A percentile compares a stretch with the other conserved stretches of the same genome.
These are phyloP conservation scores for Chenopodium quinoa DNA, from an alignment of 148 eudicot species.

Conservation along the genomic window DNA sequence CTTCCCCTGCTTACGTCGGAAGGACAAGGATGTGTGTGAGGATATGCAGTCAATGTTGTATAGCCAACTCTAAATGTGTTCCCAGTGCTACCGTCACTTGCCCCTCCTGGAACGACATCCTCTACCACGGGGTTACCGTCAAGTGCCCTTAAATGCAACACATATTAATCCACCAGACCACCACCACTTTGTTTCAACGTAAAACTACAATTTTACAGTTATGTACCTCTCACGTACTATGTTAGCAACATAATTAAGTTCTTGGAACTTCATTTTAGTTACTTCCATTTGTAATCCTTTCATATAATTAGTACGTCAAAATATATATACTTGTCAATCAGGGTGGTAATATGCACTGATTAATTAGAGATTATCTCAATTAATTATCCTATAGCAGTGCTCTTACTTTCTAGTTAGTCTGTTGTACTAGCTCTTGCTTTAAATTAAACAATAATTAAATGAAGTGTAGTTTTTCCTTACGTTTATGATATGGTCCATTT, in stretches of 20 bases:
- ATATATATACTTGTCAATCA: not conserved
- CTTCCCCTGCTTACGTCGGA: not conserved
- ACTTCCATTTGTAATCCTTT: not conserved
- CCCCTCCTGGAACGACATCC: slow-evolving; percentile 13
- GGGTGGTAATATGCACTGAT: too few relatives aligned
- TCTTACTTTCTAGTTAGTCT: not conserved
- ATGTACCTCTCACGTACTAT: not conserved
- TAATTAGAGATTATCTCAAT: not conserved
- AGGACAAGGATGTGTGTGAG: slow-evolving; percentile 26
- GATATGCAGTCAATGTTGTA: slow-evolving; percentile 27
- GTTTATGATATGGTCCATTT: too few relatives aligned
- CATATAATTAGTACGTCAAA: not conserved
- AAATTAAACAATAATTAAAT: not conserved
- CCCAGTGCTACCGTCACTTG: slow-evolving; percentile 19
- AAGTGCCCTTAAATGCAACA: slow-evolving; percentile 21
- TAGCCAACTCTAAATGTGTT: slow-evolving; percentile 17
- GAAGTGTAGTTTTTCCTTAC: not conserved
- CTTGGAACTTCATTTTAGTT: not conserved
- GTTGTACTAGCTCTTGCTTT: slow-evolving; percentile 2
- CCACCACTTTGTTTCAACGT: not conserved
- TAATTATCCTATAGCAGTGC: not conserved
- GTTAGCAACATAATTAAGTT: not conserved
- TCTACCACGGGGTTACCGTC: slow-evolving; percentile 18
- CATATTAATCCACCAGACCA: not conserved
- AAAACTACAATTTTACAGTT: too few relatives aligned